These are phyloP conservation scores for Kluyveromyces lactis DNA, from an alignment of 805 yeast species.

Conservation along the genomic window DNA sequence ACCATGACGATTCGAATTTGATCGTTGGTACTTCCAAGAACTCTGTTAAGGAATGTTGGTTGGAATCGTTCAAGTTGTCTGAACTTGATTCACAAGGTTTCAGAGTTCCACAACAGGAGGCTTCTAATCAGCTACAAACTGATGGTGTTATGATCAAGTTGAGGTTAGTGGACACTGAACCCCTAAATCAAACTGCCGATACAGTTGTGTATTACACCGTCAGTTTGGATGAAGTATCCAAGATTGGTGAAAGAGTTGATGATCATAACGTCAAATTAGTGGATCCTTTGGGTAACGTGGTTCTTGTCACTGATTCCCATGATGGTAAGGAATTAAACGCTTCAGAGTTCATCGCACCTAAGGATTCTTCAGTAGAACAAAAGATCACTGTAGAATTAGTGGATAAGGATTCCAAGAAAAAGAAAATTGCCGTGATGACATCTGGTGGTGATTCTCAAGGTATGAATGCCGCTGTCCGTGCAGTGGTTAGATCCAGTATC, in stretches of 20 bases:
- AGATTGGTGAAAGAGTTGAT: conserved; percentile 17
- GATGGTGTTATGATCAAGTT: conserved; percentile 42
- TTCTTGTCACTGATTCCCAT: conserved; percentile 24
- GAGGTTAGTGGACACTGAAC: conserved; percentile 33
- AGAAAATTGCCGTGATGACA: conserved; percentile 83
- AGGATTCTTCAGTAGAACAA: background rate
- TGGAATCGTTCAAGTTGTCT: conserved; percentile 58
- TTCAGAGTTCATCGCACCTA: background rate
- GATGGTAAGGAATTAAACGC: background rate
- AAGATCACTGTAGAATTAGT: background rate
- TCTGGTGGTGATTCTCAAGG: conserved; percentile 99
- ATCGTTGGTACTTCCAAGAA: conserved; percentile 55
- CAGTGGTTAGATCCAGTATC: conserved; percentile 90
- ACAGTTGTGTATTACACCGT: conserved; percentile 35
- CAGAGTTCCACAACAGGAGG: conserved; percentile 45
- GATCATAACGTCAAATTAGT: conserved; percentile 21
- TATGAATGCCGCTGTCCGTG: conserved; percentile 94
- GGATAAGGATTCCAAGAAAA: conserved; percentile 12
- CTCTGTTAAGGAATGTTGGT: conserved; percentile 64
- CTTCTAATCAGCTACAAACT: conserved; percentile 30
- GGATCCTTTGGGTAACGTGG: conserved; percentile 60
- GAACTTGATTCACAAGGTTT: conserved; percentile 51
- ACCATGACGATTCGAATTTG: conserved; percentile 22
- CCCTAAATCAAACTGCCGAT: conserved; percentile 15
- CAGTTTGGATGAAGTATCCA: conserved; percentile 26